Evolutionary conservation across 345 rosid species (phyloP), one percentile per base, ranked within the genome.

Genomic region (Heritiera fomes): DNA sequence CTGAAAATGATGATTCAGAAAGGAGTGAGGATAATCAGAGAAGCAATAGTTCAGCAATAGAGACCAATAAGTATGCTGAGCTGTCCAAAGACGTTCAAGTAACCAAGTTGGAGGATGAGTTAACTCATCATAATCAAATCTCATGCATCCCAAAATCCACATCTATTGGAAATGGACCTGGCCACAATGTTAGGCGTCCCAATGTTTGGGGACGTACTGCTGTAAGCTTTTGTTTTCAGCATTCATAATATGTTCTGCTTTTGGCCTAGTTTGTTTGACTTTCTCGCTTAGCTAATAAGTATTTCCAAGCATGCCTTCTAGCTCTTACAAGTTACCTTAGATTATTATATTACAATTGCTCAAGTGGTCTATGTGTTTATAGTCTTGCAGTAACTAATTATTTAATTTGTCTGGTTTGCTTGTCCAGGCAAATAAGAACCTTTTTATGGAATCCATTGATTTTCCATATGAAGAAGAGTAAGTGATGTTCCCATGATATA

Each of bases 401-500:
- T 60, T 43, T 73, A 46, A 73, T n/a, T 72, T 47, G 46, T 62
- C n/a, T 43, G 14, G 56, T 72, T 76, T 77, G 60, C 63, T 52
- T 73, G 77, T 83, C 77, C 89, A 96, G 99, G 98, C 86, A 65
- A 94, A 77, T 85, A 96, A 88, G 88, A 89, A 91, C 82, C 93
- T 89, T 52, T 86, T 98, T 41, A 85, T 89, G 97, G 98, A 92
- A 82, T 88, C 92, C 78, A 84, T 87, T 80, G 93, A 91, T 84
- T 85, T 47, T 66, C 63, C 85, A 67, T 83, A 81, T 78, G 93
- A 91, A 77, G 87, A 86, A 41, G 90, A 91, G 98, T 93, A 91
- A 88, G 97, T 91, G 79, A 80, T 82, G 77, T 66, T 55, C 30
- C 62, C 53, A 15, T 81, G 67, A 75, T 73, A 67, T 67, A 55